Percentiles rank a stretch among this genome's conserved stretches.
These are phyloP conservation scores for Alternaria conjuncta DNA, from an alignment of 2,329 filamentous ascomycete species.

Conservation along the genomic window DNA sequence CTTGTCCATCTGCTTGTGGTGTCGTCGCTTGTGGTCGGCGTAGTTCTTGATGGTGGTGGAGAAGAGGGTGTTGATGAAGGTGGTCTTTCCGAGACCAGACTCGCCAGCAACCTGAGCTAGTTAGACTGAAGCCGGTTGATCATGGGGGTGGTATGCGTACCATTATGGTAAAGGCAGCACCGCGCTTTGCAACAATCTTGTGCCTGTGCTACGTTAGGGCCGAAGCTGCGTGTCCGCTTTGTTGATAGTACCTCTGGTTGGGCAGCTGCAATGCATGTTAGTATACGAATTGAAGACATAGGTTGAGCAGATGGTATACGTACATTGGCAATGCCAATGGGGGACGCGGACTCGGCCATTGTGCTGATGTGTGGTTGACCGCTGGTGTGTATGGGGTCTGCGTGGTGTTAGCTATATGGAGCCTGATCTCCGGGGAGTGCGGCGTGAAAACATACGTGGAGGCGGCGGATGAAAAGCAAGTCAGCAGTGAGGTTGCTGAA, in stretches of 20 bases:
- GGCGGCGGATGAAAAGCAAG: not conserved
- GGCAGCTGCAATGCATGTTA: conserved; percentile 62
- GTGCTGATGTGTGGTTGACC: conserved; percentile 32
- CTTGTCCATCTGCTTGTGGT: conserved; percentile 99
- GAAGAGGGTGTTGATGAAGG: conserved; percentile 99
- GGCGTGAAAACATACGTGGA: conserved; percentile 5
- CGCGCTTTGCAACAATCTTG: conserved; percentile 80
- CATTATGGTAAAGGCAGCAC: conserved; percentile 99
- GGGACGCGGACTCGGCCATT: conserved; percentile 70
- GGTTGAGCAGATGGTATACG: conserved; percentile 43
- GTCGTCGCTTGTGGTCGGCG: conserved; percentile 98
- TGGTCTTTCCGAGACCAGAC: conserved; percentile 98
- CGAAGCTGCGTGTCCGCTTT: conserved; percentile 16
- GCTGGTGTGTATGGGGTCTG: conserved; percentile 28
- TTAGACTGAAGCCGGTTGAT: conserved; percentile 27
- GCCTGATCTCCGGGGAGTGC: not conserved
- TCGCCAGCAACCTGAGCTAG: conserved; percentile 85
- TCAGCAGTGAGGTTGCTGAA: conserved; percentile 11
- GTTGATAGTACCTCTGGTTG: conserved; percentile 66
- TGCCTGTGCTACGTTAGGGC: conserved; percentile 58
- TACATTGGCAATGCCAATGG: conserved; percentile 78
- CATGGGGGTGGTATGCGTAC: conserved; percentile 58
- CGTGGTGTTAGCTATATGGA: conserved; percentile 21
- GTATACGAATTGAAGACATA: conserved; percentile 17
- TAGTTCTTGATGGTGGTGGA: conserved; percentile 99